These are phyloP conservation scores for Pseudogymnoascus sp. DNA, from an alignment of 2,329 filamentous ascomycete species.

Conservation along the genomic window DNA sequence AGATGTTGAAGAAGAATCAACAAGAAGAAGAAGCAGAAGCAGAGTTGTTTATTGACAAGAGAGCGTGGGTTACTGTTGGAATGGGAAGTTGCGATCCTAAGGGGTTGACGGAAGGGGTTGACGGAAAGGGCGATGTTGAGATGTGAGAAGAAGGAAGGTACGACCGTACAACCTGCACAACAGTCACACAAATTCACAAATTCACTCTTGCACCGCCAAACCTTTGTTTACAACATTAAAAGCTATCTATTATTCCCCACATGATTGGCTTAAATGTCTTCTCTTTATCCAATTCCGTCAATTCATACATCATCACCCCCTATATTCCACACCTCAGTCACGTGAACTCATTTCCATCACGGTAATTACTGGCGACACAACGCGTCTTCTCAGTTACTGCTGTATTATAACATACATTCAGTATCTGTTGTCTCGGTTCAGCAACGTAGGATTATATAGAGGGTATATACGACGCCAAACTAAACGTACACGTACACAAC, in stretches of 20 bases:
- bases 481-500: background rate
- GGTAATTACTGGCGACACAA: background rate
- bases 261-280: background rate
- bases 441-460: conserved; percentile 8
- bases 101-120: background rate
- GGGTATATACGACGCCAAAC: conserved; percentile 8
- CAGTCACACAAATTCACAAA: background rate
- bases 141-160: background rate
- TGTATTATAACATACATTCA: background rate
- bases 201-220: background rate
- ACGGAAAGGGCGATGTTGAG: background rate
- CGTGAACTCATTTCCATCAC: background rate
- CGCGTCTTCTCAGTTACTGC: background rate
- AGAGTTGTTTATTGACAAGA: background rate
- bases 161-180: background rate
- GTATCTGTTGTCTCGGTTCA: background rate
- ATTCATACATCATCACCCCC: background rate
- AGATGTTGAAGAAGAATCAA: conserved; percentile 6
- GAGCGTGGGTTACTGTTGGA: background rate
- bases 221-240: background rate
- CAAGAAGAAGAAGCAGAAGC: background rate
- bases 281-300: background rate
- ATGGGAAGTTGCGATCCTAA: background rate
- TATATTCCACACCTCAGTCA: background rate
- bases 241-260: background rate